Evolutionary conservation across 2,329 filamentous ascomycete species (phyloP), one percentile per base, ranked within the genome.

Genomic region (Trichophyton rubrum): DNA sequence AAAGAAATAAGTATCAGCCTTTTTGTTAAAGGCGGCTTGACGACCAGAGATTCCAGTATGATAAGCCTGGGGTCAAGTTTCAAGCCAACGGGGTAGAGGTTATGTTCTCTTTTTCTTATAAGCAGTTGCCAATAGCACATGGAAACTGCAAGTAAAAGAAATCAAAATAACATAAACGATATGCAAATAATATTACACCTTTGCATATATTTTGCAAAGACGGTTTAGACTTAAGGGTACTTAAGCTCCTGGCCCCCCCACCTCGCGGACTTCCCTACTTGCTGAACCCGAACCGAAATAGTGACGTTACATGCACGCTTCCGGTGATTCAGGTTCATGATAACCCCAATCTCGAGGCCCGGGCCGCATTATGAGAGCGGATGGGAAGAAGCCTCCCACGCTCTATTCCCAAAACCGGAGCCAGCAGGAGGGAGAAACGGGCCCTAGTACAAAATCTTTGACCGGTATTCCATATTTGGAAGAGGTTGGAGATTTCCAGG

Each of bases 181-280:
- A 8, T 49, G 13, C 13, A 43, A 47, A 49, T 49, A 49, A 49
- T 49, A 27, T 15, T 27, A 55, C 49, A 27, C 27, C 30, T 55
- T 55, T 55, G 49, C 49, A 38, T 55, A 30, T 55, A 8, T 55
- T 55, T 55, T 55, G 11, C 24, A 55, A 55, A 55, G 49, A 33
- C 49, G 49, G 9, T 55, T 55, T 55, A 55, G 49, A n/a, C 27
- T 35, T 24, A 55, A 55, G 27, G 49, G 15, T 55, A 30, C 49
- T 55, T 35, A 27, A 55, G 49, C 49, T 55, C 49, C 49, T 55
- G 49, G 49, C 27, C 33, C 49, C 49, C 49, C 49, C 40, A 43
- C 27, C 27, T 27, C 45, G 22, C 20, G 20, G 45, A 15, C 49
- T 33, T 55, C 30, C 33, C 49, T 55, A 33, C 30, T 35, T 55